A percentile compares a stretch with the other conserved stretches of the same genome.
These are phyloP conservation scores for Ascocoryne sarcoides DNA, from an alignment of 2,329 filamentous ascomycete genomes.

Conservation along the genomic window DNA sequence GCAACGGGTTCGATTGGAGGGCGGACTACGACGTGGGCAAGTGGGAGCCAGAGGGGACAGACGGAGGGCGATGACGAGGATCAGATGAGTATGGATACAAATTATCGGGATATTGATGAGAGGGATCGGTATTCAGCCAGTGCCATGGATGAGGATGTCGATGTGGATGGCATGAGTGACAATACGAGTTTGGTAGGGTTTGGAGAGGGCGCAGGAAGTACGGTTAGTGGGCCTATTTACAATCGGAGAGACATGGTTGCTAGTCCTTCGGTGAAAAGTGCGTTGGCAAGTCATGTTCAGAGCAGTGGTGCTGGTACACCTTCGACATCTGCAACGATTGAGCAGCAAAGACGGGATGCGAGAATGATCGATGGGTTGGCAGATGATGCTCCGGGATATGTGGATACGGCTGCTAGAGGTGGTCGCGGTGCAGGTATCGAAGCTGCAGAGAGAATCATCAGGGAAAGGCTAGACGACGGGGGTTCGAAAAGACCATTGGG, in stretches of 20 bases:
- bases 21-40: constrained; percentile 54
- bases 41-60: constrained; percentile 44
- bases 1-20: constrained; percentile 73
- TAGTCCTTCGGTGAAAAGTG: constrained; percentile 30
- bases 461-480: constrained; percentile 47
- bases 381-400: constrained; percentile 45
- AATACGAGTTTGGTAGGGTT: constrained; percentile 86
- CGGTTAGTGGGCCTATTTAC: constrained; percentile 71
- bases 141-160: constrained; percentile 38
- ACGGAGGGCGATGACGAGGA: constrained; percentile 48
- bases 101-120: constrained; percentile 42
- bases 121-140: constrained; percentile 29
- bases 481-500: constrained; percentile 38
- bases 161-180: constrained; percentile 61
- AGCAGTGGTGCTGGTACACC: constrained; percentile 17
- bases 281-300: constrained; percentile 17
- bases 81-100: constrained; percentile 57
- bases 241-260: constrained; percentile 35
- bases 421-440: constrained; percentile 31
- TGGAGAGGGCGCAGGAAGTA: constrained; percentile 82
- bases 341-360: constrained; percentile 49
- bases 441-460: constrained; percentile 55
- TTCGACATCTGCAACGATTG: constrained; percentile 23
- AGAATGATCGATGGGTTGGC: constrained; percentile 60
- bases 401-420: constrained; percentile 49